phyloP scores from a whole-genome alignment of 805 yeast genomes.

The Ogataea philodendri region DNA sequence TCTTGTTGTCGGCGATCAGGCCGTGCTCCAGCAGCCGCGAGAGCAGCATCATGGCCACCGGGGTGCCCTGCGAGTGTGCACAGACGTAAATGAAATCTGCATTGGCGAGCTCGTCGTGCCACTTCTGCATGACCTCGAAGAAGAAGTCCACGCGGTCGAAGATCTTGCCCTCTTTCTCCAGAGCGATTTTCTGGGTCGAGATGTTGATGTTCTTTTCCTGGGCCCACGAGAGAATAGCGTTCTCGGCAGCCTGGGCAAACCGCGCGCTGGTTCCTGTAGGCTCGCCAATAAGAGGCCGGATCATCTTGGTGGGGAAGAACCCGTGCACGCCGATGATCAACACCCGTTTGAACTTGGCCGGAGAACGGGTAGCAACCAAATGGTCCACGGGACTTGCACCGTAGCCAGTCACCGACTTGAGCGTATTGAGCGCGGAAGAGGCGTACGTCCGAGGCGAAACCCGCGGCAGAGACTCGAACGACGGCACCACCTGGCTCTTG shows the following conservation, averaged over 20 bases:
- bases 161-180: slow-evolving; percentile 91
- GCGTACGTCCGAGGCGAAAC: slow-evolving; percentile 14
- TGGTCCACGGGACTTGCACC: slow-evolving; percentile 13
- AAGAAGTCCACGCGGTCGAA: slow-evolving; percentile 83
- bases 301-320: slow-evolving; percentile 83
- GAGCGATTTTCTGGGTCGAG: slow-evolving; percentile 82
- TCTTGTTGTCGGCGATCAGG: slow-evolving; percentile 39
- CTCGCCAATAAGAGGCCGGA: slow-evolving; percentile 85
- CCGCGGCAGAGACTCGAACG: slow-evolving; percentile 29
- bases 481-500: slow-evolving; percentile 32
- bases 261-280: slow-evolving; percentile 95
- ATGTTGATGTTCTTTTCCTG: slow-evolving; percentile 41
- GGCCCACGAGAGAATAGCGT: slow-evolving; percentile 69
- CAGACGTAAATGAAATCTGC: slow-evolving; percentile 92
- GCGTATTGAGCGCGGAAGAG: slow-evolving; percentile 14
- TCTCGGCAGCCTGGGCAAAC: slow-evolving; percentile 89
- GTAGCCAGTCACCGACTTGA: slow-evolving; percentile 21
- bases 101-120: slow-evolving; percentile 43
- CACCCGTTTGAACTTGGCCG: slow-evolving; percentile 47
- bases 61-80: slow-evolving; percentile 95
- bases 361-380: slow-evolving; percentile 21
- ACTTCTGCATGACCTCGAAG: slow-evolving; percentile 64
- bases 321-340: slow-evolving; percentile 94
- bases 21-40: slow-evolving; percentile 70
- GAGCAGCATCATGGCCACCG: slow-evolving; percentile 79